Conservation (phyloP, 192 early-diverging fungal species). For the Coemansia sp. region DNA sequence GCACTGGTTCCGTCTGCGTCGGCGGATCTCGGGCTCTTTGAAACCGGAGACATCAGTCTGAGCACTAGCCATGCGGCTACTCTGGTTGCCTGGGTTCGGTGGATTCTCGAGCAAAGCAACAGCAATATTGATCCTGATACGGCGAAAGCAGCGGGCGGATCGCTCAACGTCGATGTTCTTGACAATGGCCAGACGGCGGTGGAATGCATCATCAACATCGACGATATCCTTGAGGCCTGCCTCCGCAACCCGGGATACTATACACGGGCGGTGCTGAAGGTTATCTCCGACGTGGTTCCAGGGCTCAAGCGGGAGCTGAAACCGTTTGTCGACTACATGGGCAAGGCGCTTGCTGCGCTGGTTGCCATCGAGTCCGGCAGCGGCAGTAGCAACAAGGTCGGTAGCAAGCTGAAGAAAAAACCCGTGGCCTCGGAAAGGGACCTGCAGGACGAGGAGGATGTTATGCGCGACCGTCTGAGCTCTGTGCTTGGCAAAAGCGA, state of each 20-base stretch:
- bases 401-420: not conserved
- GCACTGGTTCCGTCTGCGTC: conserved; percentile 21
- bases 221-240: conserved; percentile 61
- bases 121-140: not conserved
- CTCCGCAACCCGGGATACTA: conserved; percentile 62
- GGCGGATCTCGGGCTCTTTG: conserved; percentile 31
- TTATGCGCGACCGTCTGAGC: conserved; percentile 33
- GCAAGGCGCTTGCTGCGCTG: conserved; percentile 47
- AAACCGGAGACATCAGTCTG: conserved; percentile 13
- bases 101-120: conserved; percentile 49
- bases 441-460: conserved; percentile 32
- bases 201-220: conserved; percentile 27
- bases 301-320: conserved; percentile 36
- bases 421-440: conserved; percentile 10
- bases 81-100: conserved; percentile 61
- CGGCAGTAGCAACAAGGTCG: not conserved
- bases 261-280: conserved; percentile 42
- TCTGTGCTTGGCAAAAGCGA: conserved; percentile 11
- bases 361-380: conserved; percentile 24
- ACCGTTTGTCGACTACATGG: conserved; percentile 55
- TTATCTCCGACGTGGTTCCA: conserved; percentile 28
- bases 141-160: not conserved
- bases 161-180: not conserved
- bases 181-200: not conserved
- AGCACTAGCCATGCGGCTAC: conserved; percentile 58